These are phyloP conservation scores for Thyridium curvatum DNA, from an alignment of 2,329 filamentous ascomycete species.

Conservation along the genomic window DNA sequence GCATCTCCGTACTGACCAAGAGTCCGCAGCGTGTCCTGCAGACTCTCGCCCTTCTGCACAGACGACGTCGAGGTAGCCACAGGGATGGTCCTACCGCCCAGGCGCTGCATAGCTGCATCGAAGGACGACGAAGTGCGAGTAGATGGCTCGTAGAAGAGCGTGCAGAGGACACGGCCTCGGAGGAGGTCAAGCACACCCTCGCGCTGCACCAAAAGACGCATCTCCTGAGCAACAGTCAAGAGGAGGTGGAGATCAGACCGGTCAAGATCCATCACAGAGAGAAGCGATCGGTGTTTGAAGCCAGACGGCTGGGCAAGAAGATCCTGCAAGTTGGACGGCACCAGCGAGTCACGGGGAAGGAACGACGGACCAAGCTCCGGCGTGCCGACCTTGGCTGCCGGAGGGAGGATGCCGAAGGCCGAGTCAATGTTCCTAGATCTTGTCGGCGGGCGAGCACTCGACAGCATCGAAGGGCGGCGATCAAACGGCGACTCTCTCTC, in stretches of 20 bases:
- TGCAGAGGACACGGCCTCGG: slow-evolving; percentile 79
- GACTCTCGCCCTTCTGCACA: slow-evolving; percentile 87
- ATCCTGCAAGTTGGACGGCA: slow-evolving; percentile 44
- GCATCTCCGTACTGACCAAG: slow-evolving; percentile 92
- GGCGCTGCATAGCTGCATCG: slow-evolving; percentile 95
- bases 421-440: too few relatives aligned
- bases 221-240: slow-evolving; percentile 95
- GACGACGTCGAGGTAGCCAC: slow-evolving; percentile 81
- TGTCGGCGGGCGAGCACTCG: slow-evolving; percentile 35
- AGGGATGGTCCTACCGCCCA: slow-evolving; percentile 79
- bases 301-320: slow-evolving; percentile 69
- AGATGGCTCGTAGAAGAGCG: slow-evolving; percentile 96
- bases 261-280: slow-evolving; percentile 87
- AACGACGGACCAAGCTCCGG: too few relatives aligned
- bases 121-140: slow-evolving; percentile 94
- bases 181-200: slow-evolving; percentile 85
- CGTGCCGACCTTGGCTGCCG: too few relatives aligned
- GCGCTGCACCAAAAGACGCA: slow-evolving; percentile 90
- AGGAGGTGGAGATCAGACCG: slow-evolving; percentile 84
- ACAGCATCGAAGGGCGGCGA: slow-evolving; percentile 23
- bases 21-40: slow-evolving; percentile 90
- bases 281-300: slow-evolving; percentile 84
- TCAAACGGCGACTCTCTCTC: slow-evolving; percentile 16
- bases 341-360: too few relatives aligned
- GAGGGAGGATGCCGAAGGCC: too few relatives aligned